These are phyloP conservation scores for Tothia fuscella DNA, from an alignment of 2,329 filamentous ascomycete species.

Conservation along the genomic window DNA sequence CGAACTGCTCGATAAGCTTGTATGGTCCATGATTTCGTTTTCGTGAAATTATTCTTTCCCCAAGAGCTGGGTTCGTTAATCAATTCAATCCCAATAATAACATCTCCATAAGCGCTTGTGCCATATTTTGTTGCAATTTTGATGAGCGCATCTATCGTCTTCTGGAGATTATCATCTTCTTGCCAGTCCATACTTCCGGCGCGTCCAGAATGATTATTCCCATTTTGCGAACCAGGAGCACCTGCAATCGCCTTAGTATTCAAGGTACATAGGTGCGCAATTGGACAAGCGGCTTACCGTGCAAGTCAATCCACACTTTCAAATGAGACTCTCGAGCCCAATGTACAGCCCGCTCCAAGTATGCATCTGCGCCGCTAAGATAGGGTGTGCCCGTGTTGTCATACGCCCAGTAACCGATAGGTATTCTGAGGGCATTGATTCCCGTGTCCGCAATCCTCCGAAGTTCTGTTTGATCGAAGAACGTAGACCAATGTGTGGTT, in stretches of 20 bases:
- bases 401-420: conserved; percentile 49
- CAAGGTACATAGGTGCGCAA: too few species aligned
- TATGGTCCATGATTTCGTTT: too few species aligned
- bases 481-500: conserved; percentile 39
- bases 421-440: conserved; percentile 48
- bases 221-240: conserved; percentile 46
- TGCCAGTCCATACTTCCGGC: conserved; percentile 26
- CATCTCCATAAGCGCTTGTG: conserved; percentile 39
- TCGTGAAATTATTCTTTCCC: too few species aligned
- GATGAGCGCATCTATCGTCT: conserved; percentile 45
- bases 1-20: too few species aligned
- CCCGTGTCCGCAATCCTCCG: conserved; percentile 43
- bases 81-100: conserved; percentile 45
- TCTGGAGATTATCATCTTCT: conserved; percentile 29
- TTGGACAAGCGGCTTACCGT: too few species aligned
- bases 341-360: conserved; percentile 44
- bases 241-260: too few species aligned
- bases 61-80: conserved; percentile 45
- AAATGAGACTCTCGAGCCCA: conserved; percentile 42
- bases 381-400: conserved; percentile 39
- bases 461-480: conserved; percentile 40
- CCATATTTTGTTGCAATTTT: conserved; percentile 48
- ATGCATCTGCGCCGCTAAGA: conserved; percentile 37
- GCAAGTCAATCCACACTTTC: conserved; percentile 48
- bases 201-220: conserved; percentile 51